Percentiles rank a stretch among this genome's conserved stretches.
Conservation (phyloP, 805 yeast genomes). For the Yarrowia sp. region DNA sequence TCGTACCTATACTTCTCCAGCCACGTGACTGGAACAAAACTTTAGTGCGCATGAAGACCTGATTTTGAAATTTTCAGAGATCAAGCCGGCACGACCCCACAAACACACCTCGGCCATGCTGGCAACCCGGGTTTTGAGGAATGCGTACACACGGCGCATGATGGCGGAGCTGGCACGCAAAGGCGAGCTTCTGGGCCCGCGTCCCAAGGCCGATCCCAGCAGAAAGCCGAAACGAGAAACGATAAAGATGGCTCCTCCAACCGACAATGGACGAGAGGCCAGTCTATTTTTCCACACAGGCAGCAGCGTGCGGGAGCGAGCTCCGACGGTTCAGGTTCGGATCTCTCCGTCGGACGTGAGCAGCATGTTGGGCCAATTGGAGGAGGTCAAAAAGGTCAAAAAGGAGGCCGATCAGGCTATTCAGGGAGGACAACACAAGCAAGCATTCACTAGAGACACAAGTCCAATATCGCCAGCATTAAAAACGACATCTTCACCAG, state of each 20-base stretch:
- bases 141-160: constrained; percentile 21
- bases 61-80: constrained; percentile 1
- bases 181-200: constrained; percentile 14
- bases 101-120: neutral
- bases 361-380: neutral
- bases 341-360: neutral
- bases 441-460: neutral
- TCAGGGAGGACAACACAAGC: neutral
- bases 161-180: constrained; percentile 16
- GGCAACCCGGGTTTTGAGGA: constrained; percentile 19
- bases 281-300: constrained; percentile 1
- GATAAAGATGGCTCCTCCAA: constrained; percentile 1
- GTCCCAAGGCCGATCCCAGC: neutral
- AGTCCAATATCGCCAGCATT: neutral
- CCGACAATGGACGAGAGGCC: neutral
- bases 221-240: neutral
- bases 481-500: neutral
- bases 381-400: neutral
- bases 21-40: neutral
- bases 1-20: no score
- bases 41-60: neutral
- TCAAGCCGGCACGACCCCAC: neutral
- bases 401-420: neutral
- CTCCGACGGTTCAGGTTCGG: neutral
- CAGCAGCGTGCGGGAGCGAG: neutral